Percentiles rank a stretch among this genome's conserved stretches.
These are phyloP conservation scores for Collybia sp. DNA, from an alignment of 768 basidiomycete species.

Conservation along the genomic window DNA sequence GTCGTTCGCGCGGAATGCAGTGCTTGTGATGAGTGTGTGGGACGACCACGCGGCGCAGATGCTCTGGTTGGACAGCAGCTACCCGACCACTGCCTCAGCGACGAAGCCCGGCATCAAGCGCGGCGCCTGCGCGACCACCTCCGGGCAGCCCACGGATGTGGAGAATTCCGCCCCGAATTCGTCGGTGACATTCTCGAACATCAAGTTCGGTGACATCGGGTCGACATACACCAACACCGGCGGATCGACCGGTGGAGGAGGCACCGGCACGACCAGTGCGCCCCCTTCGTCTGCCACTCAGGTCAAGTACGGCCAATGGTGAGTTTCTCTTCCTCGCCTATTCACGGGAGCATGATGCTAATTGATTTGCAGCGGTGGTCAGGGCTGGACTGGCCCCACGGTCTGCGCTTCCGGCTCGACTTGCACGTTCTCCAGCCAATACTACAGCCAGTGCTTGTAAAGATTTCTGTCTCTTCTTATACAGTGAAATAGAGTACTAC, in stretches of 20 bases:
- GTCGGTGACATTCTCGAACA: slow-evolving; percentile 50
- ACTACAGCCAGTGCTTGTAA: slow-evolving; percentile 28
- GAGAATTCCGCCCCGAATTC: slow-evolving; percentile 33
- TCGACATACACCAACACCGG: slow-evolving; percentile 7
- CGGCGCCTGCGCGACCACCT: slow-evolving; percentile 44
- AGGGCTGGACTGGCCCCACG: slow-evolving; percentile 24
- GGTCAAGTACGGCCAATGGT: slow-evolving; percentile 34
- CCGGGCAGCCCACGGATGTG: slow-evolving; percentile 40
- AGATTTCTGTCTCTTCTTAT: neutral
- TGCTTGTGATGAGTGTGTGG: slow-evolving; percentile 47
- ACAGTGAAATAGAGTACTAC: too few species aligned
- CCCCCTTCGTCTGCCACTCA: slow-evolving; percentile 23
- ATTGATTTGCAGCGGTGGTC: slow-evolving; percentile 18
- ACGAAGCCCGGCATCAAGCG: slow-evolving; percentile 39
- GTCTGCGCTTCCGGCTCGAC: slow-evolving; percentile 21
- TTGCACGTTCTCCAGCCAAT: slow-evolving; percentile 20
- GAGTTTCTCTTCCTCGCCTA: slow-evolving; percentile 4
- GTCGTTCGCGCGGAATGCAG: slow-evolving; percentile 38
- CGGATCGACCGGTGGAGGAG: slow-evolving; percentile 2
- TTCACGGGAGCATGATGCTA: neutral
- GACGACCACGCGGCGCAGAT: slow-evolving; percentile 51
- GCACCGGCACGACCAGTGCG: slow-evolving; percentile 13
- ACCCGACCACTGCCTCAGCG: slow-evolving; percentile 30
- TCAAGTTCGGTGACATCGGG: slow-evolving; percentile 44
- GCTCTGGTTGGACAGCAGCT: slow-evolving; percentile 54